Base-by-base conservation (phyloP, 495 filamentous ascomycete genomes). In the Xylaria castorea region DNA sequence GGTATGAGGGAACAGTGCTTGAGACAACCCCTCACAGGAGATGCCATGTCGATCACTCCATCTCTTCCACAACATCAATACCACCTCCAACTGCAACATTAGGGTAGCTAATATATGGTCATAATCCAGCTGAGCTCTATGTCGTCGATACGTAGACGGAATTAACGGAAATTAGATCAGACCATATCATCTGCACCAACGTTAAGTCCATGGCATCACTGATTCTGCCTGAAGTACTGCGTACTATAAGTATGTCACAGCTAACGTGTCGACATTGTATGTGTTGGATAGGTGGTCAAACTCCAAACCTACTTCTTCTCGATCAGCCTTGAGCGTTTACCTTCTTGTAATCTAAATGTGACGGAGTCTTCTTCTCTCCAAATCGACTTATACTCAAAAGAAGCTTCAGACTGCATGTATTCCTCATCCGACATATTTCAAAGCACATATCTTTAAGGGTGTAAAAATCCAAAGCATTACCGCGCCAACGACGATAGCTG, bases 111-210 rank as follows among this genome's bases (percentile, higher is more conserved):
- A 22, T 8, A 51, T 12, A 9, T 22, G 1, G 6, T 51, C 11
- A 25, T 22, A 7, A 22, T 51, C 20, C 20, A 51, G 48, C 48
- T 51, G 48, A 51, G 8, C 1, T 9, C 48, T 51, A 51, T n/a
- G 48, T 22, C 48, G 48, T 51, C 7, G 48, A 22, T 51, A 7
- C 8, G 48, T 51, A 51, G n/a, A 51, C 48, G 48, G 48, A 51
- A 51, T 51, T 51, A 51, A 51, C 48, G 48, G 48, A 51, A 22
- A 51, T 51, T 51, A 51, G 46, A 22, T n/a, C 5, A 50, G 48
- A 51, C 9, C 20, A 51, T 9, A 51, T 51, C 7, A 51, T 51
- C 7, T 51, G 48, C 48, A 51, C n/a, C 48, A 22, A 25, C 8
- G 20, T 51, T 51, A 22, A n/a, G 48, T 51, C n/a, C 48, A 51